Evolutionary conservation across 192 early-diverging fungal species (phyloP).

Genomic region (Coemansia asiatica): DNA sequence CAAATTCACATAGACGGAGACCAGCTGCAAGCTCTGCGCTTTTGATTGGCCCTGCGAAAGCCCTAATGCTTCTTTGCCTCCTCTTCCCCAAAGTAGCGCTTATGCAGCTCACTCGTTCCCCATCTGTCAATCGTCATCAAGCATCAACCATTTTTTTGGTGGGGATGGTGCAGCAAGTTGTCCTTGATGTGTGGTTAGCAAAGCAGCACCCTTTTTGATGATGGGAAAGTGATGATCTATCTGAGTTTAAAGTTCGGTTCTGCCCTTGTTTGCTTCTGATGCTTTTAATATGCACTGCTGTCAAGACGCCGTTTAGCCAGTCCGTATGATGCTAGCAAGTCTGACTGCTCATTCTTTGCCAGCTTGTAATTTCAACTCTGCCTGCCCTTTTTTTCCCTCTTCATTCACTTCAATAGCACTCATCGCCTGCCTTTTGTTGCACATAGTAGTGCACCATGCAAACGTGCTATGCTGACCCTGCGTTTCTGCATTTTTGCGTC

Average conservation of each 20-base stretch:
- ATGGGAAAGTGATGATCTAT: background rate
- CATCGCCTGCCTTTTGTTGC: background rate
- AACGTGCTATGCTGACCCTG: background rate
- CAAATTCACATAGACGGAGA: background rate
- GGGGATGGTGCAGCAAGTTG: background rate
- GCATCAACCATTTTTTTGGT: background rate
- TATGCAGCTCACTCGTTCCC: background rate
- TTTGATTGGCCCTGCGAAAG: background rate
- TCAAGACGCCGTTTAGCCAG: too few relatives aligned
- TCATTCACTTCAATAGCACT: background rate
- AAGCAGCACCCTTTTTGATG: too few relatives aligned
- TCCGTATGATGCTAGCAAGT: background rate
- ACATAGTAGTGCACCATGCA: background rate
- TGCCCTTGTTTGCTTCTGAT: background rate
- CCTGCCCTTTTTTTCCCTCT: background rate
- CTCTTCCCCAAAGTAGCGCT: background rate
- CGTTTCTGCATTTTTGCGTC: background rate
- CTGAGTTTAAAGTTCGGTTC: background rate
- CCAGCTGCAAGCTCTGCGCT: background rate
- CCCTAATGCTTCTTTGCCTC: background rate
- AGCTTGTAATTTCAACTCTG: too few relatives aligned
- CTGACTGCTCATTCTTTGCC: background rate
- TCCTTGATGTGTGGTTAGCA: too few relatives aligned
- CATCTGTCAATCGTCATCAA: background rate
- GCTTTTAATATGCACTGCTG: too few relatives aligned